Evolutionary conservation across 2,329 filamentous ascomycete genomes (phyloP), one percentile per base, ranked within the genome.

Genomic region (Periconia sp.): DNA sequence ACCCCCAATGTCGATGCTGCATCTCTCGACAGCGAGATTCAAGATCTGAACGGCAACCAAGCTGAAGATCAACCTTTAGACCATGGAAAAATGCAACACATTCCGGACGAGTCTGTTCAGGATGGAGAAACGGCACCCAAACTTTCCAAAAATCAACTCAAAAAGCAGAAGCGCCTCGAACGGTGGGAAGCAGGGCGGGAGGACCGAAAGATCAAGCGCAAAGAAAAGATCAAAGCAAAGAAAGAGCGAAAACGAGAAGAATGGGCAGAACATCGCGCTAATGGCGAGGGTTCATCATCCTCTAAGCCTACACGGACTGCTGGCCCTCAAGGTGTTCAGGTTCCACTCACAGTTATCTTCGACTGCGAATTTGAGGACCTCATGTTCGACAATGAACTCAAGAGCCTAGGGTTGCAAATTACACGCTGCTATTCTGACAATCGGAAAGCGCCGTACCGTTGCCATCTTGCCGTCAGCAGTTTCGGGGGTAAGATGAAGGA

Each of bases 351-450:
- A 0, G 75, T 99, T 54, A 78, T 99, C 46, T 75, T 99, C 50
- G 94, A 99, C 73, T 97, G 92, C 72, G 85, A 88, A 54, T 99
- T 95, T 66, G 92, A 99, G 68, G 78, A 88, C 29, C 81, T 92
- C 63, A 99, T 99, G 94, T 79, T 79, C 36, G 88, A 92, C 25
- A 87, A 88, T 56, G 94, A 99, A 72, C 77, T 88, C 21, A 85
- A 92, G 41, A 96, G 90, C 4, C 79, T 99, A 10, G 83, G 83
- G 1, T 83, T 85, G 43, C 94, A 99, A 70, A 78, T 99, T 49
- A 95, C 90, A 7, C 79, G 94, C 43, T 87, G 82, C 44, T 99
- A 99, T 71, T 90, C 91, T 15, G 90, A 96, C 61, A 97, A 96
- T 70, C 82, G 81, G 46, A 83, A 80, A 43, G 79, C 86, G 0